Conservation (phyloP, 176 grass and related monocot species). For the Tillandsia fasciculata region DNA sequence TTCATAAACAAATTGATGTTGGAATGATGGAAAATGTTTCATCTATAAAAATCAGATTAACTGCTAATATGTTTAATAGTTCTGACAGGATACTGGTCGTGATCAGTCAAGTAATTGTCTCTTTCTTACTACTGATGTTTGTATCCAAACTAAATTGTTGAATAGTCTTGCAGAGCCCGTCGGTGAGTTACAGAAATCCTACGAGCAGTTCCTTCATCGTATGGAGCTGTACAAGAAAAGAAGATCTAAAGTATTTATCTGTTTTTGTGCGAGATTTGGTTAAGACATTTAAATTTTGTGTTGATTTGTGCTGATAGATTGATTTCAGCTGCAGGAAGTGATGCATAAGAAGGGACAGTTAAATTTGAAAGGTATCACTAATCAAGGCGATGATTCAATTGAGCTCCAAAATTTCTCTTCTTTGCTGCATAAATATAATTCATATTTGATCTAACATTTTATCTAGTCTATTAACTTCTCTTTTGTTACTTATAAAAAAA, state of each 20-base stretch:
- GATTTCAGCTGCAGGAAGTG: constrained; percentile 35
- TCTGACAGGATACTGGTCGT: background rate
- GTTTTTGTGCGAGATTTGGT: constrained; percentile 6
- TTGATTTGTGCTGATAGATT: constrained; percentile 7
- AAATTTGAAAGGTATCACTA: constrained; percentile 15
- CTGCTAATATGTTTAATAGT: background rate
- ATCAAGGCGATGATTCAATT: constrained; percentile 27
- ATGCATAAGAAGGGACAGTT: constrained; percentile 23
- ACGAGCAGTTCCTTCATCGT: constrained; percentile 57
- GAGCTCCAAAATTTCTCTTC: background rate
- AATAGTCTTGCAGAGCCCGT: constrained; percentile 81
- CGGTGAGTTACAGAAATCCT: constrained; percentile 66
- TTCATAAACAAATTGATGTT: no score
- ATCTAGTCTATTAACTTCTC: no score
- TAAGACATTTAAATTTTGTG: constrained; percentile 3
- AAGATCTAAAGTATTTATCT: constrained; percentile 50
- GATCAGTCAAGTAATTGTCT: background rate
- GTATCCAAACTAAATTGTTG: constrained; percentile 13
- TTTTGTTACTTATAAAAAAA: no score
- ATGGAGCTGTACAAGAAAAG: constrained; percentile 55
- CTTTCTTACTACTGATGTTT: background rate
- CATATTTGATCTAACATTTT: no score
- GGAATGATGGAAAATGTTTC: no score
- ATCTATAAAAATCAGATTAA: background rate
- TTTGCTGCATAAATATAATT: background rate